A percentile compares a stretch with the other conserved stretches of the same genome.
Evolutionary conservation across 2,329 filamentous ascomycete genomes (phyloP).

Genomic region (Talaromyces sp.): DNA sequence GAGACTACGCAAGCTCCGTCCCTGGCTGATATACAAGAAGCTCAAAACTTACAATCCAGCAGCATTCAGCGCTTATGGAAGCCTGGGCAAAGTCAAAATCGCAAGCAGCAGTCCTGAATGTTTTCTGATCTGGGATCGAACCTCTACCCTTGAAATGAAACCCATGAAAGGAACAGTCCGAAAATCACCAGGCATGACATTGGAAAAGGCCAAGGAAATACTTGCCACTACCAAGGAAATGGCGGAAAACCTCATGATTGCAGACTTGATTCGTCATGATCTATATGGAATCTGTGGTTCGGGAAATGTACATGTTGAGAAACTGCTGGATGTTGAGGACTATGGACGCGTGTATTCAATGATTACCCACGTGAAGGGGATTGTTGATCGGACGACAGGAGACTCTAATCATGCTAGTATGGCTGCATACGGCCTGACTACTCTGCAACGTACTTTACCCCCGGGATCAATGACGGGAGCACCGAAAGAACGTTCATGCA

Average conservation of each 20-base stretch:
- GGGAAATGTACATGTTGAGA: conserved; percentile 66
- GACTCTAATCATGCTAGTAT: conserved; percentile 30
- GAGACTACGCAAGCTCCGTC: conserved; percentile 30
- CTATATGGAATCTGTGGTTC: conserved; percentile 77
- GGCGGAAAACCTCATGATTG: conserved; percentile 97
- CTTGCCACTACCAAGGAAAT: conserved; percentile 81
- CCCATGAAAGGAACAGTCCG: conserved; percentile 97
- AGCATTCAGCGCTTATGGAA: conserved; percentile 78
- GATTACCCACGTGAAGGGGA: conserved; percentile 77
- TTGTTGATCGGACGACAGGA: conserved; percentile 27
- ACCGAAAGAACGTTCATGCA: conserved; percentile 87
- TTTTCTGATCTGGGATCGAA: conserved; percentile 65
- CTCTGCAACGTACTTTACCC: conserved; percentile 71
- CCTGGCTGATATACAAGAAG: conserved; percentile 68
- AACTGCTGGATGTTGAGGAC: conserved; percentile 81
- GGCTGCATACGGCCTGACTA: conserved; percentile 57
- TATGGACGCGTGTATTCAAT: conserved; percentile 90
- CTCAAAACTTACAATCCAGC: conserved; percentile 70
- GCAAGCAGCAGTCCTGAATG: conserved; percentile 83
- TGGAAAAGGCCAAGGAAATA: conserved; percentile 65
- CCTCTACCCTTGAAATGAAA: conserved; percentile 56
- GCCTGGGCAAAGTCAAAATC: conserved; percentile 64
- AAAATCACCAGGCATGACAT: conserved; percentile 63
- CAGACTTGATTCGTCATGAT: conserved; percentile 92
- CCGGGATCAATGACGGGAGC: conserved; percentile 96